Base-by-base conservation (phyloP, 352 stramenopile species). In the Thraustochytrium striatum region DNA sequence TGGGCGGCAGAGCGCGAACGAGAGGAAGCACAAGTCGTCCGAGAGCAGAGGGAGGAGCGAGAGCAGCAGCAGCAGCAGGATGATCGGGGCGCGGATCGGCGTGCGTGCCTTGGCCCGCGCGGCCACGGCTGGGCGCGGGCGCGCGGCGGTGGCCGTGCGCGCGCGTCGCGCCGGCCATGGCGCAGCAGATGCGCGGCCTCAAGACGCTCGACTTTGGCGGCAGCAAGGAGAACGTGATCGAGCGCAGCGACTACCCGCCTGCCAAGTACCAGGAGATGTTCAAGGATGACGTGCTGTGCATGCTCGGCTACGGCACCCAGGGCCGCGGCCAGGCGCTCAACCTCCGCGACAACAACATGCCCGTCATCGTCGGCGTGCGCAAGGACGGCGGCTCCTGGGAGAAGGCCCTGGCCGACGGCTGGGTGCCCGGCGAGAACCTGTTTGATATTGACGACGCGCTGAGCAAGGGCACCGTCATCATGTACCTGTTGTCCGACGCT, bases 231-330 rank as follows among this genome's bases (percentile, higher is more conserved):
- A 38, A 80, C 41, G 70, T 80, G 25, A 80, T 80, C 58, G 70
- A 80, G 58, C 53, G 70, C 41, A 58, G 32, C 19, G 70, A 80
- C 58, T 80, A 80, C 58, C 70, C 70, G 16, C 58, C 47, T 28
- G 33, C 53, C 5, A 30, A 38, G 28, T 80, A 80, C 58, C 19
- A 32, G 7, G 36, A 69, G 33, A 69, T 80, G 1, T 80, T 82
- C 70, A 82, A 82, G 70, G 50, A 82, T 69, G 69, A 82, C 39
- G 65, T 33, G 16, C 62, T 82, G 19, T 80, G 62, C 70, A 82
- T 82, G 73, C 61, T 82, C 44, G 73, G 73, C 13, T 82, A 82
- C 70, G 73, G 73, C 30, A 82, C 62, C 70, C 73, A 82, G 70
- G 73, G 73, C 47, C 73, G 69, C 39, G 73, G 62, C 41, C 73